A percentile compares a stretch with the other conserved stretches of the same genome.
Conservation (phyloP, 495 filamentous ascomycete genomes). For the Thermochaetoides thermophila region DNA sequence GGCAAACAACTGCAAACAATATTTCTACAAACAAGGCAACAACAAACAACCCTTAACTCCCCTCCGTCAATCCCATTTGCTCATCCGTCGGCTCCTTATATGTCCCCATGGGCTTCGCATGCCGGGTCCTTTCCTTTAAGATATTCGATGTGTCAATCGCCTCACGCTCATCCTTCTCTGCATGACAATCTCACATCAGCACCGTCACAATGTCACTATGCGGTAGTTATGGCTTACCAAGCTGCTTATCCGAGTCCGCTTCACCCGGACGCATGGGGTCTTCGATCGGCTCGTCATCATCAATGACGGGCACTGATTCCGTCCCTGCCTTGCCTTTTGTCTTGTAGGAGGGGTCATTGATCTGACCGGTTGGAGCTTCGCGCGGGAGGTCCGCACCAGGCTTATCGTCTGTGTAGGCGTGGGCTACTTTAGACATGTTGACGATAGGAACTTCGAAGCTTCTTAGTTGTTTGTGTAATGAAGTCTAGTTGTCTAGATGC, state of each 20-base stretch:
- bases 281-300: slow-evolving; percentile 34
- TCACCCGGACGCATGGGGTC: slow-evolving; percentile 29
- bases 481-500: too few species aligned
- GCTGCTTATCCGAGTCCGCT: slow-evolving; percentile 34
- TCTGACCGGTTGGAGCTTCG: slow-evolving; percentile 10
- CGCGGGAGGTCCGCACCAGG: slow-evolving; percentile 7
- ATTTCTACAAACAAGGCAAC: too few species aligned
- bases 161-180: slow-evolving; percentile 37
- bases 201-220: too few species aligned
- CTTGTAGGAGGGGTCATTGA: slow-evolving; percentile 20
- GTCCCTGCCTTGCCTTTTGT: slow-evolving; percentile 23
- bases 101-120: slow-evolving; percentile 30
- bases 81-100: slow-evolving; percentile 41
- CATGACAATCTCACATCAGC: not conserved
- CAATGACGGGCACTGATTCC: slow-evolving; percentile 35
- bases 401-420: slow-evolving; percentile 12
- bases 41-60: too few species aligned
- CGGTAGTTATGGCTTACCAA: slow-evolving; percentile 29
- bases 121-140: slow-evolving; percentile 31
- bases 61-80: slow-evolving; percentile 18
- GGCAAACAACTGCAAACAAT: too few species aligned
- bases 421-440: slow-evolving; percentile 16
- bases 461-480: not conserved
- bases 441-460: not conserved
- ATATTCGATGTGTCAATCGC: slow-evolving; percentile 40